Base-by-base conservation (phyloP, 805 yeast species). In the Nadsonia fulvescens region DNA sequence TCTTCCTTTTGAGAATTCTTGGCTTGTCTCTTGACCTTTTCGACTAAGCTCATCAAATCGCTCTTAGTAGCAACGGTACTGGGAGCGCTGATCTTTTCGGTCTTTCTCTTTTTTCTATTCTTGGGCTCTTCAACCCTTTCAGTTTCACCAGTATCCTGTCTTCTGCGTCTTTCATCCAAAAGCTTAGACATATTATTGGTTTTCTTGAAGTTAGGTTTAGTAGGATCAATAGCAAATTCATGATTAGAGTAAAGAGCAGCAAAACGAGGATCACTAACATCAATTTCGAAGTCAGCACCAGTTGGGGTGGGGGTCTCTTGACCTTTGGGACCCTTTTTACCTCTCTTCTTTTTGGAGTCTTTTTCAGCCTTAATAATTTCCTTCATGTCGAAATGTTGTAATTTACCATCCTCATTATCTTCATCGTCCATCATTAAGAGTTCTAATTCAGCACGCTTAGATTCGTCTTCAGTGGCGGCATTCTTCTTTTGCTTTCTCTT, bases 211-310 rank as follows among this genome's bases (percentile, higher is more conserved):
- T 79, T 93, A n/a, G 91, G 76, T 43, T 63, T 70, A 12, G 91
- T 72, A 12, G 95, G 92, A 51, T 91, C 98, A 45, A 91, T 82
- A 8, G 94, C 94, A 51, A 69, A 89, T 34, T 75, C 89, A 35
- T 78, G 93, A 34, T 69, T 72, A 41, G 81, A 81, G 43, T 73
- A 79, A 36, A 82, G 58, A 37, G 75, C 91, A 24, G 62, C 62
- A 58, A 89, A 89, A 54, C 98, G 72, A 9, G 75, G 70, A 58
- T 89, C 98, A 21, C 58, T 56, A 42, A 78, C 65, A 41, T 79
- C 82, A 22, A 82, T 66, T 26, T 54, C 53, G 22, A 53, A 61
- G n/a, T n/a, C n/a, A n/a, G n/a, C 32, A 61, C 68, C 29, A 66
- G 71, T 20, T 60, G 59, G n/a, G 29, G 11, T 16, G 6, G 21